These are phyloP conservation scores for Colletotrichum sp. DNA, from an alignment of 2,329 filamentous ascomycete species.

Conservation along the genomic window DNA sequence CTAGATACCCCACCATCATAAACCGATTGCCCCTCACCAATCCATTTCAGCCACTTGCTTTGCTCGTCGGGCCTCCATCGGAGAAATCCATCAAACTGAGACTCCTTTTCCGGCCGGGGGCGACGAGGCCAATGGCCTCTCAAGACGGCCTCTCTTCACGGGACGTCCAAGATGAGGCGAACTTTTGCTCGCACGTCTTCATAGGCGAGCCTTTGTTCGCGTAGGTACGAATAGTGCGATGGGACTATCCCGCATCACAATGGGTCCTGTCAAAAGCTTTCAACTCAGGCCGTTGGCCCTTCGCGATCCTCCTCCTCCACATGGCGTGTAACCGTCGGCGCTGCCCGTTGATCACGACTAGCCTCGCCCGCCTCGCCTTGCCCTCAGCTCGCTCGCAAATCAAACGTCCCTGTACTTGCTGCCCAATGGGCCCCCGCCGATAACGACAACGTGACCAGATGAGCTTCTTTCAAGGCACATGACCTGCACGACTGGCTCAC, in stretches of 20 bases:
- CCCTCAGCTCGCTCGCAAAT: slow-evolving; percentile 20
- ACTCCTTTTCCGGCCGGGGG: slow-evolving; percentile 5
- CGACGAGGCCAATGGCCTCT: slow-evolving; percentile 6
- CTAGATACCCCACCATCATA: slow-evolving; percentile 17
- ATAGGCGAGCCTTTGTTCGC: not conserved
- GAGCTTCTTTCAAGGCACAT: slow-evolving; percentile 9
- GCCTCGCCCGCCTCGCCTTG: slow-evolving; percentile 23
- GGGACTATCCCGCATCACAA: slow-evolving; percentile 11
- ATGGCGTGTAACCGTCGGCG: not conserved
- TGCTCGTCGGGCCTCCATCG: slow-evolving; percentile 15
- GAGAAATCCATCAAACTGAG: slow-evolving; percentile 19
- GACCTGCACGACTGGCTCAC: slow-evolving; percentile 12
- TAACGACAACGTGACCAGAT: slow-evolving; percentile 9
- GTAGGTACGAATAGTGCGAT: not conserved
- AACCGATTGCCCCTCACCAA: slow-evolving; percentile 21
- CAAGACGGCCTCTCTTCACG: not conserved
- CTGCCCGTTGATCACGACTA: slow-evolving; percentile 4
- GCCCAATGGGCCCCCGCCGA: slow-evolving; percentile 16
- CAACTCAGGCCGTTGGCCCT: not conserved
- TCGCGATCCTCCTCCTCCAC: not conserved
- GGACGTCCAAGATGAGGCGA: not conserved
- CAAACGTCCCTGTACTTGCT: slow-evolving; percentile 4
- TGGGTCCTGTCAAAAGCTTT: not conserved
- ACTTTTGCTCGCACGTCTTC: not conserved
- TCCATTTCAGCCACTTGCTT: slow-evolving; percentile 17